Evolutionary conservation across 495 filamentous ascomycete genomes (phyloP), one percentile per base, ranked within the genome.

Genomic region (Bombardia bombarda): DNA sequence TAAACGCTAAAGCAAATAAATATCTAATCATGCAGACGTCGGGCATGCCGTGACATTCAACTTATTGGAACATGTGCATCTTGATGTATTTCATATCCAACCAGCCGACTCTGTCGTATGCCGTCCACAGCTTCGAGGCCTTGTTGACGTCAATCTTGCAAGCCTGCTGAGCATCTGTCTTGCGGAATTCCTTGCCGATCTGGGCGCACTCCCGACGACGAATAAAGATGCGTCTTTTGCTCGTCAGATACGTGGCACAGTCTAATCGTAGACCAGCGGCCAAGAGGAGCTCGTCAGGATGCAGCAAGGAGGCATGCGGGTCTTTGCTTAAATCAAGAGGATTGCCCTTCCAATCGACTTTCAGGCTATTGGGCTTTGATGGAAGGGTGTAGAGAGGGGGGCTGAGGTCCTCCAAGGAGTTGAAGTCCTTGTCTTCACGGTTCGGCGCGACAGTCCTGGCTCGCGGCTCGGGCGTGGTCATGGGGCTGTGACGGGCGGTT

Each of bases 131-230:
- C 62, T 92, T 93, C 53, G 87, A 94, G 21, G 92, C 89, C 73
- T 98, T 98, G 70, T 96, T 96, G 62, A 96, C 92, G 60, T 98
- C 92, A 47, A 96, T 95, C 72, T 93, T 93, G 77, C 88, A 95
- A 20, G 87, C 87, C 61, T 94, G 87, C 62, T 98, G 92, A 24
- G 88, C 86, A 60, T 95, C 86, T n/a, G 92, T 96, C 78, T 96
- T 98, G 48, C 87, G 76, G 57, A 98, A 98, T 55, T 92, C 86
- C 63, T 94, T 92, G 52, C 77, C 75, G 37, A 81, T 78, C 37
- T 64, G 64, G 32, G 86, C 65, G 18, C 83, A 77, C 35, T 82
- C 77, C 38, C 87, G 72, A 21, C 87, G 82, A 40, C 78, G 79
- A 24, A 83, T 68, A 56, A 98, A 96, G 62, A 98, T 94, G 25